phyloP scores from a whole-genome alignment of 768 basidiomycete species.

The Hygrocybe punicea region DNA sequence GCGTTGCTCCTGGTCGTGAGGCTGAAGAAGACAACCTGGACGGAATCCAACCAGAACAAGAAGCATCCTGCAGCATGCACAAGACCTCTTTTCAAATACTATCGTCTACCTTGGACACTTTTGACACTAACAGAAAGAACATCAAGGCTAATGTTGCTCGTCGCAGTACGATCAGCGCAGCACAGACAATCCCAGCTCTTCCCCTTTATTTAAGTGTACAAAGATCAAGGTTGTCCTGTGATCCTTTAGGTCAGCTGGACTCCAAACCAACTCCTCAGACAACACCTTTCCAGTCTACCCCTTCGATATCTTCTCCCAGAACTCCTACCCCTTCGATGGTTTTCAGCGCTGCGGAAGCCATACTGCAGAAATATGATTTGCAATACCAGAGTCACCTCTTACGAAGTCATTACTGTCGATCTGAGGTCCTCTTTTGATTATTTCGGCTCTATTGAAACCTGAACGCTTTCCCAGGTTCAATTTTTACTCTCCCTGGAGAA shows the following conservation, averaged over 20 bases:
- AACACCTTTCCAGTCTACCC: slow-evolving; percentile 67
- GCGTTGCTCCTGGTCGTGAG: slow-evolving; percentile 31
- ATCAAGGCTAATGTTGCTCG: slow-evolving; percentile 15
- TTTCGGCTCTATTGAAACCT: slow-evolving; percentile 7
- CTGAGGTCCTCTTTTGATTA: slow-evolving; percentile 55
- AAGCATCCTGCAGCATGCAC: slow-evolving; percentile 5
- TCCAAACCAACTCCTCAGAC: slow-evolving; percentile 33
- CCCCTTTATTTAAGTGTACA: slow-evolving; percentile 56
- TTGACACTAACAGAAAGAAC: not conserved
- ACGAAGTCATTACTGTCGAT: slow-evolving; percentile 82
- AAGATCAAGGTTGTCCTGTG: slow-evolving; percentile 60
- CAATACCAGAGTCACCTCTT: slow-evolving; percentile 69
- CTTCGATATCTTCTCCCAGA: slow-evolving; percentile 53
- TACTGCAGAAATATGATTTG: slow-evolving; percentile 67
- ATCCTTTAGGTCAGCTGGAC: slow-evolving; percentile 72
- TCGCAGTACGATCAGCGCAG: slow-evolving; percentile 55
- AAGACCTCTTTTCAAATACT: not conserved
- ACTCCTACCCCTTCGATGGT: slow-evolving; percentile 46
- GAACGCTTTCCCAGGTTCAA: slow-evolving; percentile 54
- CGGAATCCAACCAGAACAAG: slow-evolving; percentile 12
- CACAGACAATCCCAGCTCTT: slow-evolving; percentile 73
- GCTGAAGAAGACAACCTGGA: slow-evolving; percentile 39
- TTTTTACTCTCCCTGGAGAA: slow-evolving; percentile 87
- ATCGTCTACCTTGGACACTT: not conserved
- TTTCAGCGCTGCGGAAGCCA: slow-evolving; percentile 46